Conservation (phyloP, 2,329 filamentous ascomycete genomes). For the Aspergillus sp. region DNA sequence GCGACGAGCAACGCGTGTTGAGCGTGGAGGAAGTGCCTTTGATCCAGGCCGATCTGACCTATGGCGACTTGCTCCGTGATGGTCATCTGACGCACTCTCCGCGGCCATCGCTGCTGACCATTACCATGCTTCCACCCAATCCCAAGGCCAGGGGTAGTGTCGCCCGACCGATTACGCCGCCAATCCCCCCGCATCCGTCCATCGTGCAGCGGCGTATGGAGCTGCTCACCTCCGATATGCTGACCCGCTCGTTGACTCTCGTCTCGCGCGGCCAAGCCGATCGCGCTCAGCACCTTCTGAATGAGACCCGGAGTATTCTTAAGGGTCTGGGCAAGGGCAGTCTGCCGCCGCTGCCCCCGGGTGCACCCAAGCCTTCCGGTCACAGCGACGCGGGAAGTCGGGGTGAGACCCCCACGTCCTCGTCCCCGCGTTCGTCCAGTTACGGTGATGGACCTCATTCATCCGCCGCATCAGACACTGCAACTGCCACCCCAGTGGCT, state of each 20-base stretch:
- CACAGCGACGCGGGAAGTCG: conserved; percentile 34
- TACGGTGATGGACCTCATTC: conserved; percentile 26
- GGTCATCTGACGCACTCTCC: conserved; percentile 79
- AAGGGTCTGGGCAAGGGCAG: conserved; percentile 95
- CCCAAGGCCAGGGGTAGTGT: conserved; percentile 54
- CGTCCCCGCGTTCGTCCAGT: conserved; percentile 32
- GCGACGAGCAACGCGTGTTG: conserved; percentile 71
- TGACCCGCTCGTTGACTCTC: conserved; percentile 82
- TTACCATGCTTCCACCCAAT: conserved; percentile 76
- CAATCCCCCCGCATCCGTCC: conserved; percentile 89
- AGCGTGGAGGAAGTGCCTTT: conserved; percentile 93
- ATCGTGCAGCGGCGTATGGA: conserved; percentile 98
- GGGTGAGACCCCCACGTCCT: conserved; percentile 31
- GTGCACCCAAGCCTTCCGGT: conserved; percentile 38
- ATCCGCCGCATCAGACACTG: conserved; percentile 32
- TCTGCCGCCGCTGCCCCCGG: conserved; percentile 73
- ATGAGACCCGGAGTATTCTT: conserved; percentile 88
- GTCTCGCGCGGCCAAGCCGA: conserved; percentile 90
- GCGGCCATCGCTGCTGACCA: conserved; percentile 82
- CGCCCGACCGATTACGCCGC: conserved; percentile 54
- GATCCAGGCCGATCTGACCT: conserved; percentile 88
- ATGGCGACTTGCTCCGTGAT: conserved; percentile 87
- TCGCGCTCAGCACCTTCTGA: conserved; percentile 81
- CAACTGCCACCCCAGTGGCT: conserved; percentile 49
- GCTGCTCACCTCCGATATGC: conserved; percentile 93